phyloP scores from a whole-genome alignment of 768 basidiomycete species.

The Wakefieldia striispora region DNA sequence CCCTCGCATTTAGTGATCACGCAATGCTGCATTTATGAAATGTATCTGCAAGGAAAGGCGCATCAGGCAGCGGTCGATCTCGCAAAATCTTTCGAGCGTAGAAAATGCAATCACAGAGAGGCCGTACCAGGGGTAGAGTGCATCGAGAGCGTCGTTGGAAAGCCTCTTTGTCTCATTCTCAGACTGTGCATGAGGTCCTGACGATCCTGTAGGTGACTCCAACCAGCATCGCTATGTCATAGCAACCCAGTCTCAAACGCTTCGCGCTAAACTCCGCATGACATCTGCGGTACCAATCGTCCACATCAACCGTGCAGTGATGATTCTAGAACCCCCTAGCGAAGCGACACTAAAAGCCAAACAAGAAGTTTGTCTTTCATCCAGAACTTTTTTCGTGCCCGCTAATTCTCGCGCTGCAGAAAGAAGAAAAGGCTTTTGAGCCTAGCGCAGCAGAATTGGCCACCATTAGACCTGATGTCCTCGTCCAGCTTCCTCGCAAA shows the following conservation, averaged over 20 bases:
- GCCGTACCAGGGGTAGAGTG: slow-evolving; percentile 86
- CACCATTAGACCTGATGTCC: slow-evolving; percentile 36
- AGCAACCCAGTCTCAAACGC: slow-evolving; percentile 75
- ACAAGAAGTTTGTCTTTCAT: slow-evolving; percentile 42
- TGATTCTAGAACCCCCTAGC: slow-evolving; percentile 90
- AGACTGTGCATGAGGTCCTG: slow-evolving; percentile 3
- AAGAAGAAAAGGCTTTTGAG: slow-evolving; percentile 59
- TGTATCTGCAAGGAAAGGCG: slow-evolving; percentile 79
- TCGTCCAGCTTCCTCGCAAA: slow-evolving; percentile 47
- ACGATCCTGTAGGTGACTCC: slow-evolving; percentile 50
- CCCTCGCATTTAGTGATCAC: slow-evolving; percentile 84
- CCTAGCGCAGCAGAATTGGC: slow-evolving; percentile 49
- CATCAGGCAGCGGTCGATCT: slow-evolving; percentile 80
- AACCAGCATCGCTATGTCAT: slow-evolving; percentile 95
- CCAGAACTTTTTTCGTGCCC: neutral
- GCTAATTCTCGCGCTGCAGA: slow-evolving; percentile 37
- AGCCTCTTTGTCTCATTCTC: neutral
- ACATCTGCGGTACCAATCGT: slow-evolving; percentile 88
- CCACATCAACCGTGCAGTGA: slow-evolving; percentile 88
- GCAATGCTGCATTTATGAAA: slow-evolving; percentile 92
- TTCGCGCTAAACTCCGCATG: slow-evolving; percentile 65
- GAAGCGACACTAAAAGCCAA: slow-evolving; percentile 73
- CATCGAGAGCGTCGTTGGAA: slow-evolving; percentile 77
- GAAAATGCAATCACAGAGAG: slow-evolving; percentile 93
- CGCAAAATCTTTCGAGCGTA: slow-evolving; percentile 89